Base-by-base conservation (phyloP, 2,329 filamentous ascomycete species). In the Microdochium trichocladiopsis region DNA sequence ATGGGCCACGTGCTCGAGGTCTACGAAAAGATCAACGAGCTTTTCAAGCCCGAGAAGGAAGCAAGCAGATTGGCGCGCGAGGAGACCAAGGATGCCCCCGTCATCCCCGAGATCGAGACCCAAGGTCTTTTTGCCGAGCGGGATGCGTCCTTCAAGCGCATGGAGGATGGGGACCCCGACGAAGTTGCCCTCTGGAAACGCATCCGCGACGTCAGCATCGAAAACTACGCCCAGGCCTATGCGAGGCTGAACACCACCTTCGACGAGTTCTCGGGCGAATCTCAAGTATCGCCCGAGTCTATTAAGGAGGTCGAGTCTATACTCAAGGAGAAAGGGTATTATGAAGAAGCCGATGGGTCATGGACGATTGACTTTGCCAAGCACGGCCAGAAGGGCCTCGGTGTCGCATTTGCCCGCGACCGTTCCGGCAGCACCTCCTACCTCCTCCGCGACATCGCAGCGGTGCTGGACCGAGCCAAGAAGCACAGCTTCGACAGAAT, bases 311-410 rank as follows among this genome's bases (percentile, higher is more conserved):
- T 82, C 8, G 70, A 73, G 82, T 82, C 76, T 37, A 71, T 74
- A 11, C 75, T 88, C 67, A 73, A 78, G 57, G 75, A 80, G 57
- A 74, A 77, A 53, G 78, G 77, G 6, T 73, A 87, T 2, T 81
- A 79, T 23, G 82, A 87, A 65, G 51, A 53, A 36, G 56, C 52
- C 23, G 82, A 88, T 11, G 86, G 81, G 1, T 84, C 86, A 0
- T 78, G 81, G 57, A 80, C 87, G 57, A 82, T 89, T 49, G 84
- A 90, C 66, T 82, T 90, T 53, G 74, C 77, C 31, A 87, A 88
- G 63, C 82, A 89, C 62, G 76, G 78, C 6, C 76, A 77, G 2
- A 88, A 84, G 65, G 86, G 85, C 49, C 76, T 88, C 1, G 86
- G 84, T 18, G 83, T 82, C 57, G 83, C 83, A 0, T 77, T 88